A percentile compares a stretch with the other conserved stretches of the same genome.
Evolutionary conservation across 2,329 filamentous ascomycete species (phyloP).

Genomic region (Penicillium rolfsii): DNA sequence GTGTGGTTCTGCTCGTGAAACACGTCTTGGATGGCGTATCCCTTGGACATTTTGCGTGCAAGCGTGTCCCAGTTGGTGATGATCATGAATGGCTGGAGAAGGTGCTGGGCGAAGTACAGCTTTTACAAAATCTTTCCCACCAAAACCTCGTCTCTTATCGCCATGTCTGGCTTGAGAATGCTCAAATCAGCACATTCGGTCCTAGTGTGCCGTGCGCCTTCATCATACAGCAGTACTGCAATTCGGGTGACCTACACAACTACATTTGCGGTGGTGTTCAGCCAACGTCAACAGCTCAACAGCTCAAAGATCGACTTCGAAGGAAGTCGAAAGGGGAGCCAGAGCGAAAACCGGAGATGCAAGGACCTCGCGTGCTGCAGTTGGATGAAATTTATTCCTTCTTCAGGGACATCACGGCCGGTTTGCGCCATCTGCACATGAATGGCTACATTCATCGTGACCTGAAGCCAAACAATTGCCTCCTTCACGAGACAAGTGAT

Average conservation of each 20-base stretch:
- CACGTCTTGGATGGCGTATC: constrained; percentile 89
- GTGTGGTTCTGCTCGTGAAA: constrained; percentile 89
- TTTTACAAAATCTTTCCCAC: constrained; percentile 88
- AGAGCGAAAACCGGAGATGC: constrained; percentile 62
- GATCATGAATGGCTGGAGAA: constrained; percentile 96
- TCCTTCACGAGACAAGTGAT: constrained; percentile 75
- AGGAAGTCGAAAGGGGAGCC: constrained; percentile 77
- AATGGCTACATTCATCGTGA: constrained; percentile 96
- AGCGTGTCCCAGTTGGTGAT: constrained; percentile 92
- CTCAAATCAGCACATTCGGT: constrained; percentile 79
- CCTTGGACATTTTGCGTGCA: constrained; percentile 92
- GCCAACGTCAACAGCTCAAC: constrained; percentile 70
- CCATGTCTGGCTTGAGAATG: constrained; percentile 95
- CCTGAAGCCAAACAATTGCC: constrained; percentile 92
- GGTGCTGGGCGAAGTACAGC: constrained; percentile 87
- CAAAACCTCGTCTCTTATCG: constrained; percentile 95
- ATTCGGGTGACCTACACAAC: constrained; percentile 84
- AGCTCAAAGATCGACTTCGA: constrained; percentile 84
- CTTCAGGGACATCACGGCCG: constrained; percentile 93
- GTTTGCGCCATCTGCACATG: constrained; percentile 83
- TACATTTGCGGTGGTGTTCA: constrained; percentile 76
- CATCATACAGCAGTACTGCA: constrained; percentile 97
- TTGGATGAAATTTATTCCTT: constrained; percentile 97
- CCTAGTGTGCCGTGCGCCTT: constrained; percentile 93
- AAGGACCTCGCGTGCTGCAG: constrained; percentile 59